Evolutionary conservation across 148 eudicot genomes (phyloP).

Genomic region (Heliosperma pusillum): DNA sequence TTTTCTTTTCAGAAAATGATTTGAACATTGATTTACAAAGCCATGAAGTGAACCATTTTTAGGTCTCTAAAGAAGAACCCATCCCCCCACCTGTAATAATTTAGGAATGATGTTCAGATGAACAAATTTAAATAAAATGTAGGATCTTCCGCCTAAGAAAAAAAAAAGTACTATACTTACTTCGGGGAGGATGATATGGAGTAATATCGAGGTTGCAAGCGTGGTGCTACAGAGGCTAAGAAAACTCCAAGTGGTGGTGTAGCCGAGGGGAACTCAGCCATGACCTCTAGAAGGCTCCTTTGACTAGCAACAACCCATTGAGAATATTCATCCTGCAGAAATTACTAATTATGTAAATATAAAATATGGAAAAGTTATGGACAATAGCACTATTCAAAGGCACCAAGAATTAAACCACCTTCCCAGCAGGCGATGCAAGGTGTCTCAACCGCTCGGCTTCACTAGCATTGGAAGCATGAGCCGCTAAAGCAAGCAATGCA

Average conservation of each 20-base stretch:
- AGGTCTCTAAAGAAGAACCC: background rate
- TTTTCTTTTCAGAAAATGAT: background rate
- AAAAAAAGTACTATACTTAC: conserved; percentile 28
- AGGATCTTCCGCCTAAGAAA: background rate
- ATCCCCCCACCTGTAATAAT: too few relatives aligned
- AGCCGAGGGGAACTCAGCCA: conserved; percentile 89
- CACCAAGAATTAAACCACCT: conserved; percentile 43
- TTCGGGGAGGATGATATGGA: conserved; percentile 93
- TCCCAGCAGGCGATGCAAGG: conserved; percentile 95
- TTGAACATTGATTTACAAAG: too few relatives aligned
- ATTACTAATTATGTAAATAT: background rate
- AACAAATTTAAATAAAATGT: background rate
- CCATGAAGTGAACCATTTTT: background rate
- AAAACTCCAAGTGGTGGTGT: conserved; percentile 97
- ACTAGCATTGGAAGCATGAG: conserved; percentile 82
- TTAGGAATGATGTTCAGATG: background rate
- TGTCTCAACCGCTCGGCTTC: conserved; percentile 82
- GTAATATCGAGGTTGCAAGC: conserved; percentile 89
- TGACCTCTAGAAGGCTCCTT: conserved; percentile 91
- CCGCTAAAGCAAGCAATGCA: conserved; percentile 82
- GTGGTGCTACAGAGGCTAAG: conserved; percentile 93
- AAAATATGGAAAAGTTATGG: background rate
- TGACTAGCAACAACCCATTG: conserved; percentile 82
- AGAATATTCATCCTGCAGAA: conserved; percentile 83
- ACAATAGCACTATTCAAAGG: background rate